phyloP scores from a whole-genome alignment of 1,139 yeast species.

The Kurtzmaniella natalensis region DNA sequence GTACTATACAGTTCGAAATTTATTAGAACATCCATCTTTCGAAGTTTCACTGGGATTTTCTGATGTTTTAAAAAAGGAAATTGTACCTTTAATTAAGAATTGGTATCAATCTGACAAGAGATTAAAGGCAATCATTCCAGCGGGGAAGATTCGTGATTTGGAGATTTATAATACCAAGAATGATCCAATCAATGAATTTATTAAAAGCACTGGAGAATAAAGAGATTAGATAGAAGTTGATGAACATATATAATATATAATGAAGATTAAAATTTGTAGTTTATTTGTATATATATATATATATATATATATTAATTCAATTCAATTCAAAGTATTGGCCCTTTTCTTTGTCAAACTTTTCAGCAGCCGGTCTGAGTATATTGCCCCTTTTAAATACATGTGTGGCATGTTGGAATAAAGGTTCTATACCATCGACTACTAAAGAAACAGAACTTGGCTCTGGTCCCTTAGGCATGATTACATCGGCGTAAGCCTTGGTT shows the following conservation, averaged over 20 bases:
- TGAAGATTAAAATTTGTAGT: constrained; percentile 3
- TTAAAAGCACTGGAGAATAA: constrained; percentile 17
- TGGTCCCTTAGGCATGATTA: constrained; percentile 74
- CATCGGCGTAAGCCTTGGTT: constrained; percentile 77
- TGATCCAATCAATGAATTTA: constrained; percentile 45
- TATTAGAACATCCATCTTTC: constrained; percentile 60
- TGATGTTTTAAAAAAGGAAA: constrained; percentile 43
- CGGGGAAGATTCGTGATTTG: constrained; percentile 32
- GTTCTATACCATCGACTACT: constrained; percentile 68
- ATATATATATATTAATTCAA: constrained; percentile 9
- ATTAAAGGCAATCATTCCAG: constrained; percentile 49
- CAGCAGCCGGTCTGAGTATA: constrained; percentile 31
- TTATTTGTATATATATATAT: neutral
- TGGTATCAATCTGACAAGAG: constrained; percentile 67
- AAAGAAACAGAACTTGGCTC: constrained; percentile 59
- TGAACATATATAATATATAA: constrained; percentile 5
- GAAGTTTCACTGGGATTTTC: constrained; percentile 46
- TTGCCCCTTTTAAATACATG: constrained; percentile 13
- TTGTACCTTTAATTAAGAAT: constrained; percentile 55
- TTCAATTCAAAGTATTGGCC: constrained; percentile 48
- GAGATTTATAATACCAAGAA: constrained; percentile 34
- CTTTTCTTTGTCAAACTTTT: constrained; percentile 44
- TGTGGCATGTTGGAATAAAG: constrained; percentile 20
- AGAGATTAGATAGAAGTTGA: neutral
- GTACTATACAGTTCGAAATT: constrained; percentile 61